Base-by-base conservation (phyloP, 2,329 filamentous ascomycete species). In the Leptographium radiaticola region DNA sequence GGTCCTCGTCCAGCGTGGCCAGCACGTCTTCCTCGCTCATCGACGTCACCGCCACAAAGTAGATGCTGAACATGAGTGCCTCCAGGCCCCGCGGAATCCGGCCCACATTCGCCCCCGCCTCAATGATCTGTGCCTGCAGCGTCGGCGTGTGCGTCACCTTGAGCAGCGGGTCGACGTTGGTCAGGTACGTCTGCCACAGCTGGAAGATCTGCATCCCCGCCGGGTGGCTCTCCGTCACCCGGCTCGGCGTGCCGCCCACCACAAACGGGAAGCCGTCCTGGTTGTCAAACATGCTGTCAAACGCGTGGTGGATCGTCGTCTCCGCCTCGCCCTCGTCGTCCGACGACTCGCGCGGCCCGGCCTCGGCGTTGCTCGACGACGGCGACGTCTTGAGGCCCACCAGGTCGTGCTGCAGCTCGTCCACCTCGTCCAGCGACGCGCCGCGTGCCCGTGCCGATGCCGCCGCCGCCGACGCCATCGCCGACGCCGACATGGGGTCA, bases 101-200 rank as follows among this genome's bases (percentile, higher is more conserved):
- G 33, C 73, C 67, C 6, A 80, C 63, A 52, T 80, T 73, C 4
- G 75, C 73, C 39, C 75, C 75, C 9, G 81, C 81, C 55, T 82
- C 78, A 51, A 87, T 76, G 42, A 87, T 75, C 52, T 76, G 75
- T n/a, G 68, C 70, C 62, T 87, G 83, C 1, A 86, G 67, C 1
- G 76, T 84, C 0, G 82, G 81, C 0, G 79, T 76, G 61, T 87
- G 84, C 0, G 80, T 83, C 54, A 87, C 71, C 61, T 86, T 87
- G 48, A 86, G 70, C 7, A 88, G 63, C 0, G 83, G 81, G 59
- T 87, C 81, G 59, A 87, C 78, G 60, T 86, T 86, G 58, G 81
- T 77, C 44, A 87, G 73, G 62, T 84, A 87, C 16, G 79, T 73
- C 65, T 86, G 82, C 83, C 84, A 87, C 18, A 84, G 69, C 59